phyloP scores from a whole-genome alignment of 805 yeast species.

The Peterozyma xylosa region DNA sequence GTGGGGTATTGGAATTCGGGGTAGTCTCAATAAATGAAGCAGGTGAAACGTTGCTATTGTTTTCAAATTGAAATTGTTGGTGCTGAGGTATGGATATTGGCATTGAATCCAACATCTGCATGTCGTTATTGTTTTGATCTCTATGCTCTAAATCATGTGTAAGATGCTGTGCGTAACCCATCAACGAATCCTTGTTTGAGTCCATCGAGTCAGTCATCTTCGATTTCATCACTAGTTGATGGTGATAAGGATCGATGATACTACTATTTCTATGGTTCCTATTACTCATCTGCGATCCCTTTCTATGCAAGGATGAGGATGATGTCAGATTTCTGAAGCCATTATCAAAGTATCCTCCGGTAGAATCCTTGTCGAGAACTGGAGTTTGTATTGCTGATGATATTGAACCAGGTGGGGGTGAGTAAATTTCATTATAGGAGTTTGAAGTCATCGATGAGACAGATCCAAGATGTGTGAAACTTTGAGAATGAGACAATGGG shows the following conservation, averaged over 20 bases:
- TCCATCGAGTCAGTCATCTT: constrained; percentile 1
- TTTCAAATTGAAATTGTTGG: no score
- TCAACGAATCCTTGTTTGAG: not conserved
- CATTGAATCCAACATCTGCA: no score
- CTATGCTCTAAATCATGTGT: not conserved
- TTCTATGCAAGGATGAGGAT: no score
- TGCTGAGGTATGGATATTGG: no score
- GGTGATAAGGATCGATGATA: not conserved
- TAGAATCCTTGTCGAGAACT: constrained; percentile 4
- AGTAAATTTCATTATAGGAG: constrained; percentile 8
- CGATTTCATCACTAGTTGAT: not conserved
- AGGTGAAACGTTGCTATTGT: no score
- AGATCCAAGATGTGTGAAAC: constrained; percentile 5
- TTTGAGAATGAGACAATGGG: constrained; percentile 2
- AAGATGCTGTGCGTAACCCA: constrained; percentile 4
- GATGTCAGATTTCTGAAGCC: no score
- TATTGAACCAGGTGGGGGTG: constrained; percentile 14
- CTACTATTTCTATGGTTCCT: not conserved
- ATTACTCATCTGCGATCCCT: no score
- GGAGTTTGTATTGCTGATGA: constrained; percentile 20
- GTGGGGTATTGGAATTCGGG: no score
- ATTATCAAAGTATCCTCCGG: constrained; percentile 9
- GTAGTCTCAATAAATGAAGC: no score
- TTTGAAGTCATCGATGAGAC: constrained; percentile 4
- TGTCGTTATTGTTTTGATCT: no score